These are phyloP conservation scores for Sungouiozyma ichnusensis DNA, from an alignment of 805 yeast species.

Conservation along the genomic window DNA sequence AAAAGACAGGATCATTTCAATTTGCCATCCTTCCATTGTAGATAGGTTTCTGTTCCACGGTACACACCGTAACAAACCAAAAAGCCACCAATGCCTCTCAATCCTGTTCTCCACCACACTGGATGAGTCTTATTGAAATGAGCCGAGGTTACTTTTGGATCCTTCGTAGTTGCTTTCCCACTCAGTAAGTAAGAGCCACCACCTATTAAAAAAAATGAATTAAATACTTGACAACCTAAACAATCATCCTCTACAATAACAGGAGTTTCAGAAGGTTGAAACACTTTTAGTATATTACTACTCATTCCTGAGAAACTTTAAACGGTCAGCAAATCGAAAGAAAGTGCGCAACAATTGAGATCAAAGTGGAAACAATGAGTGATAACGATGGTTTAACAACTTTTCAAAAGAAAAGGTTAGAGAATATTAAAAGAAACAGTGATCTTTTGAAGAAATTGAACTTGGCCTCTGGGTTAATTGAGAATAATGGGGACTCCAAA, in stretches of 20 bases:
- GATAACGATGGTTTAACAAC: constrained; percentile 35
- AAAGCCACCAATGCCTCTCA: constrained; percentile 44
- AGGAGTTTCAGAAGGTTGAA: constrained; percentile 40
- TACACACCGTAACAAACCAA: constrained; percentile 48
- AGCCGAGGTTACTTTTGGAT: constrained; percentile 30
- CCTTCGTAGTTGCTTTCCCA: constrained; percentile 43
- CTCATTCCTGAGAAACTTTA: background rate
- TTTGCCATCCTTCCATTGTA: constrained; percentile 6
- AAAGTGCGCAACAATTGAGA: no score
- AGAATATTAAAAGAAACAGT: constrained; percentile 75
- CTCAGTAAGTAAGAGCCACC: constrained; percentile 56
- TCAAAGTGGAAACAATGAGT: constrained; percentile 4
- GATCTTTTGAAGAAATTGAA: constrained; percentile 63
- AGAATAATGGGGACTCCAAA: background rate
- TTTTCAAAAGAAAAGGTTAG: constrained; percentile 61
- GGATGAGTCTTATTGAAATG: constrained; percentile 35
- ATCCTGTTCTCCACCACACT: constrained; percentile 49
- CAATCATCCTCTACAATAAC: constrained; percentile 37
- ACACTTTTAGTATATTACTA: constrained; percentile 41
- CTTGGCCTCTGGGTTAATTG: constrained; percentile 34
- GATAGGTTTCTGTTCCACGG: constrained; percentile 43
- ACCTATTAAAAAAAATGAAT: constrained; percentile 44
- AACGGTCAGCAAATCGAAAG: no score
- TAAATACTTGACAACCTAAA: constrained; percentile 58
- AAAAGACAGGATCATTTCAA: background rate